Evolutionary conservation across 306 rosid genomes (phyloP), one percentile per base, ranked within the genome.

Genomic region (Quercus rubra): DNA sequence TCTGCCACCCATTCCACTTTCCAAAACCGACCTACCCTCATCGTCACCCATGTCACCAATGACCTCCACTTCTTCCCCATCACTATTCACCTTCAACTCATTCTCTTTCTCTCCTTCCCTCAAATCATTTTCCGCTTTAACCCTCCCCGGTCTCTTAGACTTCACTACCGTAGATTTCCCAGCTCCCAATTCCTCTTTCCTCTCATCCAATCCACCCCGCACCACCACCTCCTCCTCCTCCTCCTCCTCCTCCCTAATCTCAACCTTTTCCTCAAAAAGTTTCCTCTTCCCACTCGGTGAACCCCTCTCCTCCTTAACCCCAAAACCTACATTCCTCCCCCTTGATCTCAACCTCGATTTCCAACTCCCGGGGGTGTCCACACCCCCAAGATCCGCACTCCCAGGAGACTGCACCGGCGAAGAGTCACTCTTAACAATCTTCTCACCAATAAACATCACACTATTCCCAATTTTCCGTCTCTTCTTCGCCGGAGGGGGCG

Each of bases 401-500:
- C 20, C 78, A 55, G 83, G 27, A 62, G 49, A 84, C 56, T 13
- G 54, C 54, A 49, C 15, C 1, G 38, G 62, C 2, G 82, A 72
- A n/a, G 77, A 74, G 54, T 49, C 17, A 77, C 51, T 72, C 73
- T 69, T 62, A 4, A 63, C 92, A 81, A 64, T 74, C 70, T 80
- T 79, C 33, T 73, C 86, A 71, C 51, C 79, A 70, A 77, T 80
- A 71, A 27, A 51, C 55, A 30, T 30, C 52, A 73, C 90, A 81
- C 74, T 81, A 80, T 83, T 82, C 25, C 68, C 88, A 61, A 84
- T 41, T 79, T 58, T 88, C 80, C 41, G 78, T 82, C 93, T 85
- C 75, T 88, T 95, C 96, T 75, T 92, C 17, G 80, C 82, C 0
- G 96, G 98, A 18, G 86, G n/a, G 0, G 96, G 98, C 17, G 99